phyloP scores from a whole-genome alignment of 1,284 basidiomycete genomes.

The Polyporus tsugae region DNA sequence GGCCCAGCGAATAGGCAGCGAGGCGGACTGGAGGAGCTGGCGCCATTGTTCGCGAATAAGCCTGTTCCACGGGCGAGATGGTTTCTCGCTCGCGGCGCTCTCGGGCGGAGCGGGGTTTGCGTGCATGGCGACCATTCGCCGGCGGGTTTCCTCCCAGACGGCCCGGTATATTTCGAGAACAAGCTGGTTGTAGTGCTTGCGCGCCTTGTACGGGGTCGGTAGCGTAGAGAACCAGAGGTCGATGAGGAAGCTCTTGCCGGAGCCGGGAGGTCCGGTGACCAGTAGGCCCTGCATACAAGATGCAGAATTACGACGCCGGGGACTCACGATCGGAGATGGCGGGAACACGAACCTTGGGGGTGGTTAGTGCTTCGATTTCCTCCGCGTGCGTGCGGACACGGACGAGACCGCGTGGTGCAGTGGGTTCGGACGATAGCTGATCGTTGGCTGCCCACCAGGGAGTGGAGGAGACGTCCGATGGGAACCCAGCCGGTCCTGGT shows the following conservation, averaged over 20 bases:
- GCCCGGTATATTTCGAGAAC: conserved; percentile 73
- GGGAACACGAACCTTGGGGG: conserved; percentile 56
- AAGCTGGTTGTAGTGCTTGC: conserved; percentile 76
- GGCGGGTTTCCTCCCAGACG: conserved; percentile 64
- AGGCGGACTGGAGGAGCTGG: conserved; percentile 44
- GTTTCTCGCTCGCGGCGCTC: conserved; percentile 22
- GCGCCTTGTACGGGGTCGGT: conserved; percentile 65
- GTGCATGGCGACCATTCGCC: conserved; percentile 46
- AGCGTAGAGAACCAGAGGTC: conserved; percentile 71
- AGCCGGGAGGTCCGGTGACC: conserved; percentile 80
- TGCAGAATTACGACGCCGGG: background rate
- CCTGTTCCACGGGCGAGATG: conserved; percentile 46
- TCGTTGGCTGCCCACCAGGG: conserved; percentile 42
- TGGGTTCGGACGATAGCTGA: conserved; percentile 20
- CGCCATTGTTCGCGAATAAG: conserved; percentile 48
- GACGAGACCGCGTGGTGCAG: conserved; percentile 49
- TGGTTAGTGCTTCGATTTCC: conserved; percentile 62
- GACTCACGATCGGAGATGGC: background rate
- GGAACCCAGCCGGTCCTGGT: conserved; percentile 36
- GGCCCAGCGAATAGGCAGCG: conserved; percentile 50
- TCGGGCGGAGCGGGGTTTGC: conserved; percentile 21
- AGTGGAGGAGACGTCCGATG: conserved; percentile 15
- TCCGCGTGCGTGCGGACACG: conserved; percentile 63
- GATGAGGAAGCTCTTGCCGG: conserved; percentile 77
- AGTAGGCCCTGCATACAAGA: conserved; percentile 65